These are phyloP conservation scores for Diaporthe amygdali DNA, from an alignment of 2,329 filamentous ascomycete genomes.

Conservation along the genomic window DNA sequence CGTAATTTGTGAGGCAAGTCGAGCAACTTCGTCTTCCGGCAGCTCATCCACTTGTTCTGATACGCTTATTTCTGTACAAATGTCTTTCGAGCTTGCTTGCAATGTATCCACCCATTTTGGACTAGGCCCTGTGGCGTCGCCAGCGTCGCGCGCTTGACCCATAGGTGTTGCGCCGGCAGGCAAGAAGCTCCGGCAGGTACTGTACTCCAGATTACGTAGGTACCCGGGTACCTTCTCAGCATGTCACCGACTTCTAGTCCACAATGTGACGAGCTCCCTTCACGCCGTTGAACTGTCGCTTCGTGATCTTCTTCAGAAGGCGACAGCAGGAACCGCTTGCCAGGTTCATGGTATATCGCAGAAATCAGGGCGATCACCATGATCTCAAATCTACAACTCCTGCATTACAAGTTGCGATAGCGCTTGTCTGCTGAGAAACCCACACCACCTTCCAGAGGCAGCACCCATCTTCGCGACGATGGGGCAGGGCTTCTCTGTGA, in stretches of 20 bases:
- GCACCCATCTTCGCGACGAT: slow-evolving; percentile 54
- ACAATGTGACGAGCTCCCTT: background rate
- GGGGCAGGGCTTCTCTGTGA: slow-evolving; percentile 96
- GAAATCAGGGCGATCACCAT: slow-evolving; percentile 11
- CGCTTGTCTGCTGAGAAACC: slow-evolving; percentile 2
- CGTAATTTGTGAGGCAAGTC: too few relatives aligned
- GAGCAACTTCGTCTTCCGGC: too few relatives aligned
- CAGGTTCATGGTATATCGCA: background rate
- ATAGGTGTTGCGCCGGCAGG: background rate
- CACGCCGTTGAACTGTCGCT: background rate
- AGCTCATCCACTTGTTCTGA: too few relatives aligned
- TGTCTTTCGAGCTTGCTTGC: too few relatives aligned
- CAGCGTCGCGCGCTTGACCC: background rate
- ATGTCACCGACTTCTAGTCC: background rate
- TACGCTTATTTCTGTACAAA: too few relatives aligned
- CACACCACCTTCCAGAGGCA: background rate
- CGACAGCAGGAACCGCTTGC: background rate
- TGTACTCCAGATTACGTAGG: background rate
- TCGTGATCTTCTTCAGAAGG: background rate
- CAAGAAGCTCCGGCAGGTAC: background rate
- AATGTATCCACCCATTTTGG: too few relatives aligned
- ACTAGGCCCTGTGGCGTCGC: background rate
- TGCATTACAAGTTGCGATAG: slow-evolving; percentile 21
- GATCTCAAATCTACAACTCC: background rate
- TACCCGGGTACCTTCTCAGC: background rate